phyloP scores from a whole-genome alignment of 2,329 filamentous ascomycete genomes.

The Ascochyta clinopodiicola region DNA sequence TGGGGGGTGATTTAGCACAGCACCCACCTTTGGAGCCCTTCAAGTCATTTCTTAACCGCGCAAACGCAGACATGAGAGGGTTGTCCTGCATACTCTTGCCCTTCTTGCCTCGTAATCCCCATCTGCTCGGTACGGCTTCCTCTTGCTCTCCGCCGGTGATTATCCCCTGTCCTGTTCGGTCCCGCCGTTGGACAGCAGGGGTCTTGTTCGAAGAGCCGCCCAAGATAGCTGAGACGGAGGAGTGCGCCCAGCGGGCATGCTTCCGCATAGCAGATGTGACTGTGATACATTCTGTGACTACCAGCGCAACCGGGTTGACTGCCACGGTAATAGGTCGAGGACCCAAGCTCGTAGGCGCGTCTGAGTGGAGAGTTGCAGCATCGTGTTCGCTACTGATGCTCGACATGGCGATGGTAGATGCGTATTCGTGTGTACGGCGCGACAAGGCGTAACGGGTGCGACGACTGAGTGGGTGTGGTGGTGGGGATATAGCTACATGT shows the following conservation, averaged over 20 bases:
- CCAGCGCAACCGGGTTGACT: constrained; percentile 87
- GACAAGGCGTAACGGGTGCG: constrained; percentile 24
- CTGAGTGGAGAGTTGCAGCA: constrained; percentile 31
- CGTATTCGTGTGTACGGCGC: constrained; percentile 13
- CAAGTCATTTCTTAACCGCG: constrained; percentile 84
- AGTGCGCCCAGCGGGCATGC: constrained; percentile 93
- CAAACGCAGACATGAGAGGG: constrained; percentile 93
- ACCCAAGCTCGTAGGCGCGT: constrained; percentile 29
- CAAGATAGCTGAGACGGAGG: constrained; percentile 92
- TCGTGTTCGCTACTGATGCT: constrained; percentile 33
- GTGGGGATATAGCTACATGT: constrained; percentile 36
- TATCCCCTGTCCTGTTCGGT: constrained; percentile 45
- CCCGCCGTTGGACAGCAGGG: constrained; percentile 43
- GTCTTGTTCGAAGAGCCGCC: constrained; percentile 69
- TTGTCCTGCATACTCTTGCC: constrained; percentile 98
- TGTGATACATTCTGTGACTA: constrained; percentile 98
- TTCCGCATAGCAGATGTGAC: constrained; percentile 99
- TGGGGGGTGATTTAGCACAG: neutral
- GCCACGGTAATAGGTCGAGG: constrained; percentile 70
- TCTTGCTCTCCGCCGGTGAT: constrained; percentile 48
- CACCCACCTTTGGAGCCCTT: constrained; percentile 77
- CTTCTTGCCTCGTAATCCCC: constrained; percentile 93
- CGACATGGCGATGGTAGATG: constrained; percentile 34
- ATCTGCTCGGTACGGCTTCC: constrained; percentile 78
- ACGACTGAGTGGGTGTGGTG: constrained; percentile 28